Evolutionary conservation across 305 asterid genomes (phyloP), one percentile per base, ranked within the genome.

Genomic region (Fraxinus albicans): DNA sequence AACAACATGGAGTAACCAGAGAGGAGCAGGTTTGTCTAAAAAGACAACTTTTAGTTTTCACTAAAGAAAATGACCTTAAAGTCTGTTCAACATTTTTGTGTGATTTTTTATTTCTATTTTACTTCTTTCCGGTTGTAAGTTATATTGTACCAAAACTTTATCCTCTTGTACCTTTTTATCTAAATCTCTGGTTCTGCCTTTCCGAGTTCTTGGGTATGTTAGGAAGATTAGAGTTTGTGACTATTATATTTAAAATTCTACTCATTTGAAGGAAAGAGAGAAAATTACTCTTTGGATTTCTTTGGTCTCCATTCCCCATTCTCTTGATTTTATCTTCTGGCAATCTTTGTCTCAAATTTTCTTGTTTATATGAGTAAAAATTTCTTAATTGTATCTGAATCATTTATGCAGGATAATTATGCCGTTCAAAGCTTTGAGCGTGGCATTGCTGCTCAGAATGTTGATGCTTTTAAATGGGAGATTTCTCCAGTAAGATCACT

Each of bases 391-490:
- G 78, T 76, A 73, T 27, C 81, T 74, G 77, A 47, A 79, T 31
- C 72, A 67, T 78, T 77, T 76, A 27, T 77, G 81, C 90, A 95
- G 99, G 99, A 96, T 60, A 87, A 93, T 84, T 95, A 87, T 87
- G 98, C 99, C 53, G 82, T 96, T 88, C 96, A 92, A 79, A 96
- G 99, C 90, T 96, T 95, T 85, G 97, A 95, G 84, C 98, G 97
- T 84, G 99, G 97, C 79, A 95, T 95, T 85, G 96, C 98, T 90
- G 98, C 99, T 87, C 98, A 96, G 87, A 92, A 90, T 79, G 88
- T 84, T 79, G 92, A 89, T 88, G 90, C 97, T 79, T 96, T 95
- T 83, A 79, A 93, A 84, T 96, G 99, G 98, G 99, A 96, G 92
- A 96, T 96, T 81, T 91, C 84, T 76, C 97, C 98, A 63, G 99